These are phyloP conservation scores for Lactifluus echinatus DNA, from an alignment of 768 basidiomycete genomes.

Conservation along the genomic window DNA sequence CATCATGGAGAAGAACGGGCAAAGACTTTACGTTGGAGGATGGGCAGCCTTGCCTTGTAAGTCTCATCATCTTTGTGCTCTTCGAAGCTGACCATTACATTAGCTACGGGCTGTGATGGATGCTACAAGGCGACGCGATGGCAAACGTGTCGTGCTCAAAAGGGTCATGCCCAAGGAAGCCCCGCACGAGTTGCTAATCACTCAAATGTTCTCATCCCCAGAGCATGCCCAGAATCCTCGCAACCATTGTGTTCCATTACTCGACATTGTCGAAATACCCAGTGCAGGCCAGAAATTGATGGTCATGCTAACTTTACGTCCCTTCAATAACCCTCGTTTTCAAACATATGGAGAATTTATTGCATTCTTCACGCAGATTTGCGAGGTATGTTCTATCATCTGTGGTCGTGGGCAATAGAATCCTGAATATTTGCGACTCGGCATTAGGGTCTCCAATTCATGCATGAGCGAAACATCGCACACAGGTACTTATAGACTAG, in stretches of 20 bases:
- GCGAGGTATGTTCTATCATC: not conserved
- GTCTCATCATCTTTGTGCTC: not conserved
- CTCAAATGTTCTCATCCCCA: slow-evolving; percentile 18
- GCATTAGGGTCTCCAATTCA: not conserved
- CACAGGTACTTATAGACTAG: not conserved
- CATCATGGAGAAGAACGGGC: too few species aligned
- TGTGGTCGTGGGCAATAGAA: not conserved
- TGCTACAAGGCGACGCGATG: slow-evolving; percentile 26
- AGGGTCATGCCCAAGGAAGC: not conserved
- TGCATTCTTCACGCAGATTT: slow-evolving; percentile 19
- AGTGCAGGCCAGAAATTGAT: not conserved
- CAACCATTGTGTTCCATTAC: slow-evolving; percentile 18
- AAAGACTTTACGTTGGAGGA: too few species aligned
- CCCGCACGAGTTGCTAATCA: slow-evolving; percentile 27
- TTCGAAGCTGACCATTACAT: not conserved
- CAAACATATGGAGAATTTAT: slow-evolving; percentile 3
- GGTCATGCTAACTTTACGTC: not conserved
- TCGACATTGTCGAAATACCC: not conserved
- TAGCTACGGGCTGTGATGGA: slow-evolving; percentile 22
- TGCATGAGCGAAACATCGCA: not conserved
- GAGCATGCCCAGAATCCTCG: slow-evolving; percentile 23
- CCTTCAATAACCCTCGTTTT: not conserved
- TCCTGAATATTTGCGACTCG: too few species aligned
- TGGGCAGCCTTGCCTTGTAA: too few species aligned
- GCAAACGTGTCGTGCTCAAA: slow-evolving; percentile 28